Conservation (phyloP, 257 asterid species). For the Phtheirospermum japonicum region DNA sequence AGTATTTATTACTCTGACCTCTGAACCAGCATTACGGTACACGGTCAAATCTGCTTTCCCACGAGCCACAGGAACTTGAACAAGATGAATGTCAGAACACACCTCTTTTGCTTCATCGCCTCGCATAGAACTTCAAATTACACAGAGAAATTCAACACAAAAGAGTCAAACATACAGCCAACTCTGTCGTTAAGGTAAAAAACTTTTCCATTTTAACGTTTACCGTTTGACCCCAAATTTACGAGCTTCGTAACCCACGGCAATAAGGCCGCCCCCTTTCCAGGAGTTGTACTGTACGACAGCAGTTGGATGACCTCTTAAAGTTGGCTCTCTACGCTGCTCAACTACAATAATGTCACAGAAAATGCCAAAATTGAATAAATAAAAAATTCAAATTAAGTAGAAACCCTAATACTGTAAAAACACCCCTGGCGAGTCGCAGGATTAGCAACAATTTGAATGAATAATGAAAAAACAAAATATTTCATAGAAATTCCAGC, state of each 20-base stretch:
- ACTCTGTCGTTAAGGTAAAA: not conserved
- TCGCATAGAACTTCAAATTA: conserved; percentile 72
- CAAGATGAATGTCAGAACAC: conserved; percentile 90
- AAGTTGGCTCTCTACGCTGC: conserved; percentile 74
- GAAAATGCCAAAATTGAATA: conserved; percentile 14
- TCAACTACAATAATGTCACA: conserved; percentile 55
- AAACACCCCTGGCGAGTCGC: too few species aligned
- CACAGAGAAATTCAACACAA: conserved; percentile 19
- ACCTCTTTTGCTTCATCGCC: conserved; percentile 88
- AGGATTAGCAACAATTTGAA: too few species aligned
- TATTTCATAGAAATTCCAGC: too few species aligned
- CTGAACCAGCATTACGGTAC: conserved; percentile 90
- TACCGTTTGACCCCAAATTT: conserved; percentile 84
- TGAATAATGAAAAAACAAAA: too few species aligned
- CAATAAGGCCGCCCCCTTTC: conserved; percentile 96
- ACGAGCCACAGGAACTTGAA: conserved; percentile 95
- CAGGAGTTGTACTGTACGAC: conserved; percentile 95
- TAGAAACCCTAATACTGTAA: too few species aligned
- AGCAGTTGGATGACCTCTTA: conserved; percentile 91
- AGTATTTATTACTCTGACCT: conserved; percentile 44
- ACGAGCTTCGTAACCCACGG: conserved; percentile 96
- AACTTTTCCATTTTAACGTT: conserved; percentile 17
- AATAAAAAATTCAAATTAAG: not conserved
- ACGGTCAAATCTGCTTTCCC: conserved; percentile 88
- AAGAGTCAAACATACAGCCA: conserved; percentile 1